Evolutionary conservation across 2,329 filamentous ascomycete genomes (phyloP), one percentile per base, ranked within the genome.

Genomic region (Neocucurbitaria cava): DNA sequence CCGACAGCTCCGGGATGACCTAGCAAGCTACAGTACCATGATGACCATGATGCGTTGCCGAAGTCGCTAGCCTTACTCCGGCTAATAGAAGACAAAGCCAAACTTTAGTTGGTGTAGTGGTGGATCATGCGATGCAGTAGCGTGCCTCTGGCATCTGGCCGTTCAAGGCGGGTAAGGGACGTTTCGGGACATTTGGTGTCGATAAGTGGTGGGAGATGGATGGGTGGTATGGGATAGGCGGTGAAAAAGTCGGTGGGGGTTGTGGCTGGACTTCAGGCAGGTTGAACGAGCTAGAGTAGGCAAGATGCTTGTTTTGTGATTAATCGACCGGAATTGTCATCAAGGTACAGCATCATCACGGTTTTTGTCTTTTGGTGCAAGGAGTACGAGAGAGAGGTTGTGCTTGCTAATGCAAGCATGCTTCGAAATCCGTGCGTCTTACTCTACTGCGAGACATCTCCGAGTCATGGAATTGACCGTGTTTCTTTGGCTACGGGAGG

Each of bases 1-100:
- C 36, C 36, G 18, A 23, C 4, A 21, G 3, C 17, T 13, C 36
- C 17, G 18, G 21, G 17, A 23, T 10, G 11, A 6, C 13, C 30
- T 31, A n/a, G 18, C 59, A 49, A 47, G 35, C 35, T n/a, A n/a
- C n/a, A 53, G 58, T 46, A 61, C 61, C 60, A 52, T 58, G 56
- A 58, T 62, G 50, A 61, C 52, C 57, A 59, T 53, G 54, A 53
- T 56, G 61, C 55, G 35, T 58, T 56, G 60, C 51, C 52, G 53
- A 58, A 52, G 30, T 15, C 35, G 35, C 62, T 49, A 62, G 59
- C 15, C 62, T 38, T 17, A 18, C 30, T 35, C 3, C 10, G 46
- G 46, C 30, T 58, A 51, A 48, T n/a, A 30, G n/a, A 18, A 21
- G 24, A 26, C 36, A 13, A 7, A 20, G 45, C 45, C 48, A 55